Base-by-base conservation (phyloP, 2,329 filamentous ascomycete species). In the Aureobasidium sp. region DNA sequence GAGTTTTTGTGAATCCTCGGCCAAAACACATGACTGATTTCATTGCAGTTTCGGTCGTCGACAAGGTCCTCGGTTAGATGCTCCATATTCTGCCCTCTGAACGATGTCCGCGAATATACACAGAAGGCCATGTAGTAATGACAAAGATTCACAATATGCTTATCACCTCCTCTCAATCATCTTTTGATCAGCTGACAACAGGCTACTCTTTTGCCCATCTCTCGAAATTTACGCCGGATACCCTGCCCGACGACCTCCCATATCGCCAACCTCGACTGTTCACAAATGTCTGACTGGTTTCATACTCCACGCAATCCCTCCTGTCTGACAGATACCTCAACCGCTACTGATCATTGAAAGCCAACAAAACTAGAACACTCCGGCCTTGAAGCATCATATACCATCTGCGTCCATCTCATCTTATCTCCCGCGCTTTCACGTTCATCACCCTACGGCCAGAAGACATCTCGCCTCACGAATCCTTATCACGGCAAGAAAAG, bases 1-100 rank as follows among this genome's bases (percentile, higher is more conserved):
- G 77, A 74, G 80, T 65, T 27, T 46, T 37, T 45, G 15, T 17
- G 8, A 17, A 25, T 29, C 3, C 37, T 45, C n/a, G 1, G 10
- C 1, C 29, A 15, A 33, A 35, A 2, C 8, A 19, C 6, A n/a
- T 13, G 2, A 35, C 23, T 50, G 29, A 50, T 37, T 19, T 11
- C 45, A 9, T 54, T 49, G 9, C 37, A 62, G 61, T 60, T n/a
- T 62, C 58, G 31, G 58, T 61, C n/a, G 61, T 63, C 25, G 61
- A 63, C 19, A 63, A 63, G 61, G 61, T 63, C 23, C 58, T 63
- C 43, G 61, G 61, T 61, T 55, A 53, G 23, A 53, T 27, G 49
- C n/a, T 19, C 13, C 21, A 38, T 27, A 25, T 51, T 21, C 27
- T 46, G 53, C 53, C 49, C 35, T 29, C 8, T 27, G 27, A 7